Base-by-base conservation (phyloP, 805 yeast species). In the Komagataella mondaviorum region DNA sequence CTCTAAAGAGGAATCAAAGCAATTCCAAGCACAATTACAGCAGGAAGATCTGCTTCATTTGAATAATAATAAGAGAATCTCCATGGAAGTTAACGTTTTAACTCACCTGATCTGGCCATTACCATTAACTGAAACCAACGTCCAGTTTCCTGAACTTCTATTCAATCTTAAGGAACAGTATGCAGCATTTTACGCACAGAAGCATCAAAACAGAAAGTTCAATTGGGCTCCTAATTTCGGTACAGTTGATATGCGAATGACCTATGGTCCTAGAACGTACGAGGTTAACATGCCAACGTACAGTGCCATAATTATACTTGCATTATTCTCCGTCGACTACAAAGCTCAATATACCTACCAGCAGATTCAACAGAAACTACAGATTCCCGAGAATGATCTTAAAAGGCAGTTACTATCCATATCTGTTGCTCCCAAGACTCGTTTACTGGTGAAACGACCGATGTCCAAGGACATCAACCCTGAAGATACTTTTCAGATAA, bases 191-290 rank as follows among this genome's bases (percentile, higher is more conserved):
- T 86, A 85, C 56, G 55, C 62, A 3, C 63, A 69, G 2, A 67
- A 72, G 46, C 81, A 80, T 58, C 71, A 66, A 50, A 85, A 88
- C 7, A 70, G 95, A 56, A 71, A 69, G 48, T 62, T 85, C 48
- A 69, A 68, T 6, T 93, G 97, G 97, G 82, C 88, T 44, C 87
- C 90, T 22, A 81, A 81, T 56, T 77, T 87, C 60, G 96, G 96
- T 5, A 79, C 87, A 5, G 82, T 88, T 53, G 97, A 90, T 59
- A 71, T 91, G 51, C 72, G 85, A 50, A 81, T 85, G 57, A 73
- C 81, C 43, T 85, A 83, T 57, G 81, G 83, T 4, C 75, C 80
- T 36, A 76, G 78, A 48, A 76, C 83, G 1, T 90, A 91, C 60
- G 90, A 86, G 53, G 75, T 90, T 46, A 85, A 81, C 55, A 75